Base-by-base conservation (phyloP, 2,329 filamentous ascomycete genomes). In the Alternaria hordeiaustralica region DNA sequence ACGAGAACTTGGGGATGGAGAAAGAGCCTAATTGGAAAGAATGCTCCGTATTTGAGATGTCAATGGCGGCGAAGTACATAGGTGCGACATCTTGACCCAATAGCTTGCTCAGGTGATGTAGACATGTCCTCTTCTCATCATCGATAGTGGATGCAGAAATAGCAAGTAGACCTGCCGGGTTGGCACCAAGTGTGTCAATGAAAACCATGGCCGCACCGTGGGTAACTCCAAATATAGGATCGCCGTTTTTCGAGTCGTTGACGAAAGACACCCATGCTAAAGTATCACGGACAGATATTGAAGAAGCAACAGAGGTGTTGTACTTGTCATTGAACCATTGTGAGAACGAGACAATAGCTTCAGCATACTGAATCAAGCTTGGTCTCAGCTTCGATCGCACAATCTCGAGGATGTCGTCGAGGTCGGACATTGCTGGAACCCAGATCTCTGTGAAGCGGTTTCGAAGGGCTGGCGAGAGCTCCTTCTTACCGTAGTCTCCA, bases 391-490 rank as follows among this genome's bases (percentile, higher is more conserved):
- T 97, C 12, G 90, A 88, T 55, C 86, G 84, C 15, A 98, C 89
- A 69, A 99, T 99, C 46, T 96, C 91, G 20, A 94, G 82, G 33
- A 98, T 90, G 76, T 99, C 96, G 28, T 94, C 90, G 55, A 89
- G 87, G 63, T 95, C 92, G 1, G 93, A 94, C 62, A 98, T 83
- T 1, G 94, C 88, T 2, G 96, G 94, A 0, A 98, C 96, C 96
- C 96, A 99, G 9, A 99, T 97, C 80, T 99, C 96, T 0, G 96
- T 99, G 78, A 99, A 97, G 64, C 96, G 92, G 78, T 99, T 99
- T 49, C 96, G 88, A 63, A 99, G 83, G 13, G 96, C 96, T 4
- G 96, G 96, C 1, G 96, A 99, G 12, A 99, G 86, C 79, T 99
- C 96, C 71, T 95, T 93, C 82, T 99, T 99, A 68, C 96, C 96